These are phyloP conservation scores for Aspergillus asperescens DNA, from an alignment of 495 filamentous ascomycete species.

Conservation along the genomic window DNA sequence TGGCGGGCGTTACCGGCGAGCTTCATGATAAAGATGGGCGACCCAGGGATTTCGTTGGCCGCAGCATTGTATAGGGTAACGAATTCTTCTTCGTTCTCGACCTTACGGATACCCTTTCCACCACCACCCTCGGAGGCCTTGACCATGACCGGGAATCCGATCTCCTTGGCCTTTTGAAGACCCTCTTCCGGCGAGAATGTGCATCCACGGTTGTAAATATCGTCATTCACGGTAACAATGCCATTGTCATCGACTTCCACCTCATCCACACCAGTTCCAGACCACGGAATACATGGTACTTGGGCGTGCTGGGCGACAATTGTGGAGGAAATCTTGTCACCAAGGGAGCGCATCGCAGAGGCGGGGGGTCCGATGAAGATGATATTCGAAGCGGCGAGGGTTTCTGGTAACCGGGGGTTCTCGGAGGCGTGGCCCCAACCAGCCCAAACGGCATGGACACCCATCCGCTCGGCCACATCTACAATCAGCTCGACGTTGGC, in stretches of 20 bases:
- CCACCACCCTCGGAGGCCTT: slow-evolving; percentile 99
- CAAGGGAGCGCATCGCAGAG: slow-evolving; percentile 96
- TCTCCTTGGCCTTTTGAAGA: slow-evolving; percentile 76
- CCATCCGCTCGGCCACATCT: slow-evolving; percentile 98
- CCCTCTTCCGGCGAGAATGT: slow-evolving; percentile 84
- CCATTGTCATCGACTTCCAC: slow-evolving; percentile 74
- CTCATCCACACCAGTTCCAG: slow-evolving; percentile 80
- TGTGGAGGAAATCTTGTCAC: slow-evolving; percentile 99
- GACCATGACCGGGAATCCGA: slow-evolving; percentile 98
- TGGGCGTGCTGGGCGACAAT: slow-evolving; percentile 97
- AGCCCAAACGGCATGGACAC: slow-evolving; percentile 97
- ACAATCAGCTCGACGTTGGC: slow-evolving; percentile 99
- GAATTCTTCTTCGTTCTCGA: slow-evolving; percentile 80
- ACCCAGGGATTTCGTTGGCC: slow-evolving; percentile 96
- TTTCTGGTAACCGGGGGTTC: slow-evolving; percentile 96
- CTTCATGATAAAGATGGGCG: slow-evolving; percentile 99
- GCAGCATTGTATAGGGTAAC: slow-evolving; percentile 84
- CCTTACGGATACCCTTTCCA: slow-evolving; percentile 99
- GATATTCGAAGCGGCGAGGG: slow-evolving; percentile 93
- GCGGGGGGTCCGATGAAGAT: slow-evolving; percentile 98
- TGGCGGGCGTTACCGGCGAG: slow-evolving; percentile 93
- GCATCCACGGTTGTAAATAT: slow-evolving; percentile 87
- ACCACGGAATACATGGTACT: slow-evolving; percentile 98
- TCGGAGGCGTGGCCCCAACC: slow-evolving; percentile 99
- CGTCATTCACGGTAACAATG: slow-evolving; percentile 85